Conservation (phyloP, 225 moss, liverwort and hornwort genomes). For the Physcomitrellopsis africana region DNA sequence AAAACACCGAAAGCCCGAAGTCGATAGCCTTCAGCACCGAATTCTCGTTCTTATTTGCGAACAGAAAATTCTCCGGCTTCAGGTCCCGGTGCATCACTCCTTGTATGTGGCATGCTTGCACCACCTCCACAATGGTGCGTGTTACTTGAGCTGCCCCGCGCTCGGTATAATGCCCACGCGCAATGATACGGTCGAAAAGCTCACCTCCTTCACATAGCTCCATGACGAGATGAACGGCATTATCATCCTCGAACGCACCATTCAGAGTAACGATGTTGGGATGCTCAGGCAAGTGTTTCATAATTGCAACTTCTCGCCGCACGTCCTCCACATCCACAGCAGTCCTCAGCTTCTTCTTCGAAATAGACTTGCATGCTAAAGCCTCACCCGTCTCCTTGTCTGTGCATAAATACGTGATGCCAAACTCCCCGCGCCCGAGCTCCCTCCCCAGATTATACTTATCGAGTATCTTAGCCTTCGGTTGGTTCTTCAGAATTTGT, state of each 20-base stretch:
- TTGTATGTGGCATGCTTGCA: conserved; percentile 71
- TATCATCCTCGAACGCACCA: conserved; percentile 64
- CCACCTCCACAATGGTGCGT: conserved; percentile 75
- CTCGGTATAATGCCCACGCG: conserved; percentile 77
- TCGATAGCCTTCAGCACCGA: conserved; percentile 76
- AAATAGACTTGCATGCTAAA: conserved; percentile 73
- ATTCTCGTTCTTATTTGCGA: conserved; percentile 64
- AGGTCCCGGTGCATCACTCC: conserved; percentile 78
- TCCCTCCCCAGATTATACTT: conserved; percentile 71
- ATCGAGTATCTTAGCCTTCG: conserved; percentile 62
- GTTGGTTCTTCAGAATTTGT: conserved; percentile 62
- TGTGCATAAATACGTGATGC: conserved; percentile 74
- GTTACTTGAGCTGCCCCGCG: conserved; percentile 71
- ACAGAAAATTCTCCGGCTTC: conserved; percentile 79
- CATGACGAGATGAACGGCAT: conserved; percentile 78
- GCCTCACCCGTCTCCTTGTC: conserved; percentile 71
- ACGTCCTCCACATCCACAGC: conserved; percentile 76
- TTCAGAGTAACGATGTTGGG: conserved; percentile 66
- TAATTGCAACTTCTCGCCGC: conserved; percentile 67
- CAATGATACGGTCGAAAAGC: conserved; percentile 81
- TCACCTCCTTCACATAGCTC: conserved; percentile 87
- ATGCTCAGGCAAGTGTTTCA: conserved; percentile 73
- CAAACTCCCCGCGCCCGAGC: conserved; percentile 88
- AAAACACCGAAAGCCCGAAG: conserved; percentile 74
- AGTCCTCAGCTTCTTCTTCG: conserved; percentile 67